Percentiles rank a stretch among this genome's conserved stretches.
These are phyloP conservation scores for Phytophthora brassicae DNA, from an alignment of 352 stramenopile genomes.

Conservation along the genomic window DNA sequence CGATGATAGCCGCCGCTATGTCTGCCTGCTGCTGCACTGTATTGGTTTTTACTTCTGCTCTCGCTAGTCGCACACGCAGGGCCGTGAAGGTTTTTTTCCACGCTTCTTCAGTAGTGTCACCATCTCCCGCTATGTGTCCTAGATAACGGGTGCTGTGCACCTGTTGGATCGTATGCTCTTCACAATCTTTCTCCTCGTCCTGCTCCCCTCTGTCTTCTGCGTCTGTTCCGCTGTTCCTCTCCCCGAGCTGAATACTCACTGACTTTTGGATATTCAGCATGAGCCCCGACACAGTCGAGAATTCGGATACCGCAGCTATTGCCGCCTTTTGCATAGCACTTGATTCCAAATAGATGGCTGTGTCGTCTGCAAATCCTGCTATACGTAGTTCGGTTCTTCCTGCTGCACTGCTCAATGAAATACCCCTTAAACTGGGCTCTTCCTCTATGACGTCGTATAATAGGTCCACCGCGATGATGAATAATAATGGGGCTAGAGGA, in stretches of 20 bases:
- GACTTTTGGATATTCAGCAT: conserved; percentile 6
- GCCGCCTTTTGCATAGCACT: neutral
- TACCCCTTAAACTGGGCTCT: neutral
- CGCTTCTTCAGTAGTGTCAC: neutral
- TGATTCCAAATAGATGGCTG: neutral
- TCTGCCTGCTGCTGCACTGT: neutral
- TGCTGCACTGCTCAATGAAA: neutral
- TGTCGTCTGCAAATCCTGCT: conserved; percentile 10
- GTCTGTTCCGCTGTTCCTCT: no score
- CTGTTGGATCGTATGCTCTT: no score
- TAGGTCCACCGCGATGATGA: neutral
- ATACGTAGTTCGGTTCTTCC: neutral
- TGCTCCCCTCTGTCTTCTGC: no score
- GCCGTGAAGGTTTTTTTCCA: neutral
- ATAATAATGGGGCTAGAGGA: neutral
- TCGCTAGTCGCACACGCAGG: neutral
- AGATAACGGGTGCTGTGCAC: neutral
- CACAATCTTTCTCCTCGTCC: no score
- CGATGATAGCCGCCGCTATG: neutral
- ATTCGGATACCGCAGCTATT: neutral
- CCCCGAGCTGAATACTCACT: neutral
- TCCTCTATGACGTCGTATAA: neutral
- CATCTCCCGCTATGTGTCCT: neutral
- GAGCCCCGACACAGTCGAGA: neutral
- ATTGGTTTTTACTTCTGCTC: conserved; percentile 1